Base-by-base conservation (phyloP, 176 grass and related monocot genomes). In the Canna indica region DNA sequence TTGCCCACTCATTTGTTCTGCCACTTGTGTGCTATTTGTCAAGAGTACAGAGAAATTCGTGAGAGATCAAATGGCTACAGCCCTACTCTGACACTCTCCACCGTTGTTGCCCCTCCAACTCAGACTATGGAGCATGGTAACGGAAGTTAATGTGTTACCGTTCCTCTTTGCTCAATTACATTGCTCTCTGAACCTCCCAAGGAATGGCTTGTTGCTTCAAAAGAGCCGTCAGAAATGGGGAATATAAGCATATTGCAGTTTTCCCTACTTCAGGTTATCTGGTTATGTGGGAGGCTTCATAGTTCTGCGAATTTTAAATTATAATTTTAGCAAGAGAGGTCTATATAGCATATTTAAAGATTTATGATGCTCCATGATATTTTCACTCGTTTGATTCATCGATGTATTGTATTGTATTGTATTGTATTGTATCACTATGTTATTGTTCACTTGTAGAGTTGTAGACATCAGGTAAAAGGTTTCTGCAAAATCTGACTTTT, bases 1-100 rank as follows among this genome's bases (percentile, higher is more conserved):
- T 84, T 84, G 68, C 80, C 81, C 30, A 96, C 92, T 9, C 88
- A 96, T 68, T 83, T 96, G 72, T 91, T 88, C 80, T 91, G 92
- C 59, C 92, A 96, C 74, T 46, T 89, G 59, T 96, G 92, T 47
- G 92, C 88, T 48, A 85, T 96, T 65, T 96, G 92, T 47, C 92
- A 89, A 81, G 88, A 96, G 81, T 88, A 84, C 74, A 84, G 88
- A 79, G 88, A 96, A 85, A 91, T 96, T 59, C 81, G 76, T 7
- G 76, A 87, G 74, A 89, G 92, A 76, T 71, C 83, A 70, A 63
- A 71, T 45, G 59, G 22, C 50, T 39, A 41, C 38, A 65, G 32
- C 48, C 63, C 33, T 25, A 73, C 76, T 76, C 34, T 71, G 18
- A 42, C 79, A 50, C 16, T 69, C 64, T 54, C 83, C 36, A 22